phyloP scores from a whole-genome alignment of 2,329 filamentous ascomycete species.

The Westerdykella sp. region DNA sequence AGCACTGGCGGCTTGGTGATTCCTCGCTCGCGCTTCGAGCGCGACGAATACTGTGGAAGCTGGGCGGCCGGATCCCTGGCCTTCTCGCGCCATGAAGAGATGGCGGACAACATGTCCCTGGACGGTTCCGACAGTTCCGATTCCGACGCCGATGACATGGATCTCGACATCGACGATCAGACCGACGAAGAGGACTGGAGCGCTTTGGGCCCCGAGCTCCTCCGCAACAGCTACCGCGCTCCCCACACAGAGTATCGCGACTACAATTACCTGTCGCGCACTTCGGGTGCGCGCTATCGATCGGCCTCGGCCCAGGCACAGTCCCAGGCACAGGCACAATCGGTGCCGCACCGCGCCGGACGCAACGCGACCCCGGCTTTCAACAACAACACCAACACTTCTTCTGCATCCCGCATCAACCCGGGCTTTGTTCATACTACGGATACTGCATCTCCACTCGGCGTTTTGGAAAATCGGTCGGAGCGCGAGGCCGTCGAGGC shows the following conservation, averaged over 20 bases:
- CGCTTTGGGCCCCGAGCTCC: slow-evolving; percentile 75
- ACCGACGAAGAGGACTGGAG: slow-evolving; percentile 98
- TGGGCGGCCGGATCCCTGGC: slow-evolving; percentile 64
- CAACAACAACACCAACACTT: slow-evolving; percentile 16
- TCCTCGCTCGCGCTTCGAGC: slow-evolving; percentile 31
- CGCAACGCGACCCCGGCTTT: slow-evolving; percentile 19
- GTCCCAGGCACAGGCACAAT: not conserved
- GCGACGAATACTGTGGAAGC: slow-evolving; percentile 49
- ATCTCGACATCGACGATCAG: slow-evolving; percentile 62
- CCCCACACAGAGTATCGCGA: slow-evolving; percentile 31
- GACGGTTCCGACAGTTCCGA: slow-evolving; percentile 62
- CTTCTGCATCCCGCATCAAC: slow-evolving; percentile 28
- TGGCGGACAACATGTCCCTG: slow-evolving; percentile 89
- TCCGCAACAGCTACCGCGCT: slow-evolving; percentile 54
- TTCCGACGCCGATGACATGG: slow-evolving; percentile 63
- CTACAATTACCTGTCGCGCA: slow-evolving; percentile 36
- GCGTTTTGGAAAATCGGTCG: slow-evolving; percentile 38
- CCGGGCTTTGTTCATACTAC: slow-evolving; percentile 13
- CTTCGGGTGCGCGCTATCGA: slow-evolving; percentile 25
- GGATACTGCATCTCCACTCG: slow-evolving; percentile 16
- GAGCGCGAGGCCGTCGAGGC: slow-evolving; percentile 79
- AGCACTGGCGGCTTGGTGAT: slow-evolving; percentile 43
- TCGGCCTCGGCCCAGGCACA: slow-evolving; percentile 17
- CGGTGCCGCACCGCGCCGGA: slow-evolving; percentile 13
- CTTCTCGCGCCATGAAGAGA: slow-evolving; percentile 61